Evolutionary conservation across 1,284 basidiomycete species (phyloP), one percentile per base, ranked within the genome.

Genomic region (Ustilago sp.): DNA sequence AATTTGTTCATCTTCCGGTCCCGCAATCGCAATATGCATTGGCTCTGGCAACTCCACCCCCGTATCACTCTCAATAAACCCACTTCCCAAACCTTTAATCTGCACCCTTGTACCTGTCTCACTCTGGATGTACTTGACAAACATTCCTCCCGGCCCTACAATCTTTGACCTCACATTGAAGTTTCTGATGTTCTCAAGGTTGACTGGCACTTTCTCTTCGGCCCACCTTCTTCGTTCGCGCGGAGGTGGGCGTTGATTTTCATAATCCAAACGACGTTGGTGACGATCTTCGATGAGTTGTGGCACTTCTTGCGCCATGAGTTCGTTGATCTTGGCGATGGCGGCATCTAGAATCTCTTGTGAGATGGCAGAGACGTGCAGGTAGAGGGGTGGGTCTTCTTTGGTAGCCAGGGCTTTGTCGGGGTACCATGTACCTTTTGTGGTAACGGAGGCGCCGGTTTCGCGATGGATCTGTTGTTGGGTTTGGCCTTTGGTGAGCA

Each of bases 111-210:
- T 96, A 41, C 92, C 92, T 0, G 96, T 99, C 88, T 99, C 96
- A 82, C 92, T 91, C 87, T 99, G 96, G 76, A 99, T 99, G 85
- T 95, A 95, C 88, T 99, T 99, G 77, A 99, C 96, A 85, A 98
- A 99, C 85, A 95, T 92, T 17, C 43, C 89, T 69, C 91, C 91
- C 9, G 96, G 97, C 5, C 96, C 96, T 47, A 99, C 96, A 32
- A 98, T 93, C 88, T 99, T 99, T 13, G 95, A 95, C 64, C 97
- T 90, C 62, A 99, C 92, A 85, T 99, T 98, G 88, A 99, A 99
- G 87, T 98, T 98, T 55, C 95, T 90, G 80, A 98, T 90, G 57
- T 91, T 92, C 35, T 98, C 95, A 59, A 99, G 86, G 11, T 91
- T 92, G 64, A 99, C 93, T 3, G 90, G 91, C 28, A 85, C 68